These are phyloP conservation scores for Nannizzia gypsea DNA, from an alignment of 2,329 filamentous ascomycete species.

Conservation along the genomic window DNA sequence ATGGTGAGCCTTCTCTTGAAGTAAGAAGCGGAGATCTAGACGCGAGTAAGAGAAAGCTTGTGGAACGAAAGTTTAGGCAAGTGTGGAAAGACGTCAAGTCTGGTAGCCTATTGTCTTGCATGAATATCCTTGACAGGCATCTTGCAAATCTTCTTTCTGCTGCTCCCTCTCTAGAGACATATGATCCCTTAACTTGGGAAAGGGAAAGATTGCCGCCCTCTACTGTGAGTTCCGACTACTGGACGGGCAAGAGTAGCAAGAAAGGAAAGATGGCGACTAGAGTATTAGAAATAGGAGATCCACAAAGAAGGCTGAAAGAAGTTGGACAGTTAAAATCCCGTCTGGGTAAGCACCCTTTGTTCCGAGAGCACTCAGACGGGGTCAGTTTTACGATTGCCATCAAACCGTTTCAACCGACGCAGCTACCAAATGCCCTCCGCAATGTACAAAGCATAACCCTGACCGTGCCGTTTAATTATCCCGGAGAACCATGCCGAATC, in stretches of 20 bases:
- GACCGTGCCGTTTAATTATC: slow-evolving; percentile 59
- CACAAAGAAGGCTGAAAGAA: slow-evolving; percentile 20
- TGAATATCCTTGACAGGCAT: slow-evolving; percentile 60
- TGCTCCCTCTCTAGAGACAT: slow-evolving; percentile 41
- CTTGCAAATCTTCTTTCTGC: slow-evolving; percentile 37
- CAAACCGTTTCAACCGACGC: slow-evolving; percentile 49
- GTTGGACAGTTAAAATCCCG: slow-evolving; percentile 34
- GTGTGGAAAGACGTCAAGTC: slow-evolving; percentile 44
- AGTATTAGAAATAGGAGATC: slow-evolving; percentile 37
- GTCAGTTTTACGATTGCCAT: slow-evolving; percentile 59
- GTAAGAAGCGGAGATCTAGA: slow-evolving; percentile 61
- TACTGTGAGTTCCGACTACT: not conserved
- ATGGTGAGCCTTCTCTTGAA: slow-evolving; percentile 44
- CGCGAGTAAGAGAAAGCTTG: slow-evolving; percentile 60
- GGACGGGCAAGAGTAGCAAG: slow-evolving; percentile 23
- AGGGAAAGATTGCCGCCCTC: not conserved
- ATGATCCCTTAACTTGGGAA: not conserved
- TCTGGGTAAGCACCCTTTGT: slow-evolving; percentile 55
- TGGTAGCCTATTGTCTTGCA: slow-evolving; percentile 51
- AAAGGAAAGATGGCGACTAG: slow-evolving; percentile 28
- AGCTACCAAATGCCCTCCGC: slow-evolving; percentile 51
- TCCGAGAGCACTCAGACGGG: slow-evolving; percentile 57
- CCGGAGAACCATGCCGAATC: slow-evolving; percentile 54
- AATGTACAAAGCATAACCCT: slow-evolving; percentile 53
- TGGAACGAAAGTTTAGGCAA: slow-evolving; percentile 60